Base-by-base conservation (phyloP, 192 early-diverging fungal species). In the Coemansia sp. region DNA sequence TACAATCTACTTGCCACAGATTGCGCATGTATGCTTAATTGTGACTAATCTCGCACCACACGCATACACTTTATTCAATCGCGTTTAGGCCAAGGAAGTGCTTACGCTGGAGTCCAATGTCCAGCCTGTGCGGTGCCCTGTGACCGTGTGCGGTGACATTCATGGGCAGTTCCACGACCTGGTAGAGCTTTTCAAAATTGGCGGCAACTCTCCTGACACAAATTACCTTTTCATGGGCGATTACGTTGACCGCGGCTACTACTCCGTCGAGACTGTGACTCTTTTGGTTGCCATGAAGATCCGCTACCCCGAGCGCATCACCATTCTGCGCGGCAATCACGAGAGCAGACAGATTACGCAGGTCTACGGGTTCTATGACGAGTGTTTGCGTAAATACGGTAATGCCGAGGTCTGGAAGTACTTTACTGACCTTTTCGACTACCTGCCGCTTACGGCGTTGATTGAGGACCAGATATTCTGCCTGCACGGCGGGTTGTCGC, bases 181-280 rank as follows among this genome's bases (percentile, higher is more conserved):
- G 50, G 92, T 96, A 72, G 96, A 98, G 83, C 91, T 99, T 29
- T 96, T 98, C 83, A 90, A 91, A 63, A 96, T 97, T 66, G 96
- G 98, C 57, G 98, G 98, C 72, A 91, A 96, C 66, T 92, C 93
- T 45, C 96, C 98, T 7, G 89, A 97, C 70, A 98, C 96, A 64
- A 97, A 98, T 81, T 99, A 98, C 70, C 86, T 99, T 35, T 99
- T 99, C 76, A 95, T 99, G 94, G 97, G 97, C 53, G 98, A 99
- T 81, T 99, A 98, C 80, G 98, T 99, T 40, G 98, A 99, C 75
- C 91, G 98, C 63, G 98, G 98, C 46, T 98, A 98, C 77, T 95
- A 98, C 84, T 93, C 91, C 33, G 98, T 99, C 59, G 98, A 99
- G 87, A 98, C 96, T 3, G 94, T 99, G 62, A 90, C 95, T 17